Evolutionary conservation across 352 stramenopile species (phyloP).

Genomic region (Aphanomyces astaci): DNA sequence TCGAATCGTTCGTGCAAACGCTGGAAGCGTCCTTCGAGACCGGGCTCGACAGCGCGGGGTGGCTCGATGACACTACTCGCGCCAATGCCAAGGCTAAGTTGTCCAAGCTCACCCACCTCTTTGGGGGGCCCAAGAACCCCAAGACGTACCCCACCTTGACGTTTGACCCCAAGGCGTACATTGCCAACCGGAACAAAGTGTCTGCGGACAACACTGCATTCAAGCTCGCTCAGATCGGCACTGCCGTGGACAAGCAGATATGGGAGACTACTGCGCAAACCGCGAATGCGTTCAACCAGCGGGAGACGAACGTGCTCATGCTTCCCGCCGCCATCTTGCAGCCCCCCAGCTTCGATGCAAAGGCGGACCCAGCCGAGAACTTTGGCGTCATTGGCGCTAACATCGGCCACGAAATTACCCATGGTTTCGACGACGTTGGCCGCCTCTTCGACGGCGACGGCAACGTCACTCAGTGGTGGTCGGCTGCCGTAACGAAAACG

Average conservation of each 20-base stretch:
- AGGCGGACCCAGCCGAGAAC: slow-evolving; percentile 77
- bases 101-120: slow-evolving; percentile 64
- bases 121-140: slow-evolving; percentile 37
- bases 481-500: slow-evolving; percentile 34
- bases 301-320: slow-evolving; percentile 79
- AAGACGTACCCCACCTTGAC: slow-evolving; percentile 35
- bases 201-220: slow-evolving; percentile 17
- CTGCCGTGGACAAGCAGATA: slow-evolving; percentile 39
- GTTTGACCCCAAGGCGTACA: no score
- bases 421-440: slow-evolving; percentile 91
- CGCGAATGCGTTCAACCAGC: slow-evolving; percentile 80
- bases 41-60: slow-evolving; percentile 77
- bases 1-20: slow-evolving; percentile 78
- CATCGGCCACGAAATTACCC: slow-evolving; percentile 90
- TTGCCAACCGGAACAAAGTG: no score
- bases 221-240: slow-evolving; percentile 32
- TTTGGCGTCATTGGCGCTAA: slow-evolving; percentile 88
- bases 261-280: slow-evolving; percentile 88
- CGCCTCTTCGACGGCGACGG: slow-evolving; percentile 78
- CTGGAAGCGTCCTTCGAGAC: slow-evolving; percentile 76
- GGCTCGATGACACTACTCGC: slow-evolving; percentile 82
- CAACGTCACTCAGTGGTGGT: slow-evolving; percentile 89
- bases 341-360: slow-evolving; percentile 67
- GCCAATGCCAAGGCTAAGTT: slow-evolving; percentile 83
- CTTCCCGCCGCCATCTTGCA: slow-evolving; percentile 92